Evolutionary conservation across 441 rosid species (phyloP).

Genomic region (Euphorbia schlechtendalii): DNA sequence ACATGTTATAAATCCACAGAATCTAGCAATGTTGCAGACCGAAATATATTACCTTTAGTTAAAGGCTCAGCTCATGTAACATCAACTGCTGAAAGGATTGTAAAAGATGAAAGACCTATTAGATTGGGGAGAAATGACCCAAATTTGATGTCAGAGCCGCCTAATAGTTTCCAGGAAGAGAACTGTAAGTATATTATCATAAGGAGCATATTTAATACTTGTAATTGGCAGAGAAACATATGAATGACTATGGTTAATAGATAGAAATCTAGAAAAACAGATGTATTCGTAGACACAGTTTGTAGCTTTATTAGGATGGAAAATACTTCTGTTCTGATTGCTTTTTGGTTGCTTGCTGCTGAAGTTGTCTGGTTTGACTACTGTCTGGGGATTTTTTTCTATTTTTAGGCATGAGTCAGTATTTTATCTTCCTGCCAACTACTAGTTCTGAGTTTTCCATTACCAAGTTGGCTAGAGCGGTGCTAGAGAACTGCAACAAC

Average conservation of each 20-base stretch:
- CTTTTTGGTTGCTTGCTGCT: neutral
- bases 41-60: constrained; percentile 34
- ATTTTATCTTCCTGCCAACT: neutral
- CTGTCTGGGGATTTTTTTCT: neutral
- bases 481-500: neutral
- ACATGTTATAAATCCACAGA: constrained; percentile 39
- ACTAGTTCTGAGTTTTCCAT: neutral
- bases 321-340: neutral
- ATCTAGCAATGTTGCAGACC: constrained; percentile 32
- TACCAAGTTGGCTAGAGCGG: neutral
- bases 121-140: constrained; percentile 43
- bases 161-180: constrained; percentile 47
- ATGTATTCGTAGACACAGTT: too few relatives aligned
- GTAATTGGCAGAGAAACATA: neutral
- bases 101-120: constrained; percentile 46
- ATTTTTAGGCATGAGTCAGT: neutral
- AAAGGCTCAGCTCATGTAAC: constrained; percentile 43
- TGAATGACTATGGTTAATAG: neutral
- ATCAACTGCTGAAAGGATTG: constrained; percentile 45
- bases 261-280: neutral
- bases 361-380: neutral
- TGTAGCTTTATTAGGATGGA: neutral
- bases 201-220: constrained; percentile 8
- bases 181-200: constrained; percentile 44
- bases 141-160: constrained; percentile 43